These are phyloP conservation scores for Sarocladium strictum DNA, from an alignment of 2,329 filamentous ascomycete species.

Conservation along the genomic window DNA sequence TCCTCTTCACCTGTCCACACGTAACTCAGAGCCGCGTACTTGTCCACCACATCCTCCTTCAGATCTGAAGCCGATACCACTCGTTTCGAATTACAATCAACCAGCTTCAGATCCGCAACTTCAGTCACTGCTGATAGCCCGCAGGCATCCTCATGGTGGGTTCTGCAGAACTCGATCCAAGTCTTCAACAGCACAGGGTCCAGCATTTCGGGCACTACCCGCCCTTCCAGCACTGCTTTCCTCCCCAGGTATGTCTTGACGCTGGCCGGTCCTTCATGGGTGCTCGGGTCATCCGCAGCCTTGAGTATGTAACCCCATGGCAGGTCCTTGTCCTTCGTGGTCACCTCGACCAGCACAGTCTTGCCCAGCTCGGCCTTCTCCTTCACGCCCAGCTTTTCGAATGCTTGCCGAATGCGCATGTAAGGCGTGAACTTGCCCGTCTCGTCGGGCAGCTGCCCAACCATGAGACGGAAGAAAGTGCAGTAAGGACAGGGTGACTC, in stretches of 20 bases:
- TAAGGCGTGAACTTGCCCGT: conserved; percentile 31
- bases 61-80: conserved; percentile 25
- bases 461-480: conserved; percentile 30
- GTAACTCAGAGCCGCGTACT: conserved; percentile 31
- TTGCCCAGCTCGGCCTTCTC: conserved; percentile 31
- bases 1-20: conserved; percentile 19
- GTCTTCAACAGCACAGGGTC: conserved; percentile 23
- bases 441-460: conserved; percentile 16
- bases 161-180: conserved; percentile 30
- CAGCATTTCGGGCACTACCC: conserved; percentile 24
- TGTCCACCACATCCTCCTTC: conserved; percentile 15
- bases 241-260: neutral
- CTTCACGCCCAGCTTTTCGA: conserved; percentile 29
- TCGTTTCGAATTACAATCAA: conserved; percentile 24
- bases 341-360: conserved; percentile 30
- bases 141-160: conserved; percentile 20
- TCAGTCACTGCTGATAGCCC: conserved; percentile 15
- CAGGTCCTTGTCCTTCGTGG: conserved; percentile 27
- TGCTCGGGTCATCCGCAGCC: conserved; percentile 17
- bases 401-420: conserved; percentile 30
- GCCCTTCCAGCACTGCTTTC: conserved; percentile 22
- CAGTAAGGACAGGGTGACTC: conserved; percentile 30
- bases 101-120: conserved; percentile 22
- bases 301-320: conserved; percentile 31
- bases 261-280: conserved; percentile 5